Conservation (phyloP, 1,139 yeast species). For the Geotrichum fermentans region DNA sequence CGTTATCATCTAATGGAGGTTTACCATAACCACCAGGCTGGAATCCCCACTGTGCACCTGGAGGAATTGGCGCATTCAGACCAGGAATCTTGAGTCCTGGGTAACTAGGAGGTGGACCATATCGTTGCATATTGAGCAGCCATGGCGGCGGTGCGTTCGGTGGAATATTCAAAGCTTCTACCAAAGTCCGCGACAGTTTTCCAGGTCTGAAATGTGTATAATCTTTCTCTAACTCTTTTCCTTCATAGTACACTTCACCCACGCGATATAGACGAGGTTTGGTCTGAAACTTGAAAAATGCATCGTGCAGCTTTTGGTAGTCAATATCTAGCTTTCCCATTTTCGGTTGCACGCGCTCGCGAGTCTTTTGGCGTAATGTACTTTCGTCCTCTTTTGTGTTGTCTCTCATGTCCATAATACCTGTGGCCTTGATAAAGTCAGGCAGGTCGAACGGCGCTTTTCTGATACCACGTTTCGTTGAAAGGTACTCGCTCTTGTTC, state of each 20-base stretch:
- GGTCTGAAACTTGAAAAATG: slow-evolving; percentile 76
- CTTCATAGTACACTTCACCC: slow-evolving; percentile 82
- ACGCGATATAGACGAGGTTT: slow-evolving; percentile 62
- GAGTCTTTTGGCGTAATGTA: slow-evolving; percentile 65
- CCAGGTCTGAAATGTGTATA: slow-evolving; percentile 59
- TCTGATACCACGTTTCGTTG: slow-evolving; percentile 66
- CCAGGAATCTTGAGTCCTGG: slow-evolving; percentile 59
- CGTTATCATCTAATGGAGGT: slow-evolving; percentile 37
- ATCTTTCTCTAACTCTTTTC: slow-evolving; percentile 55
- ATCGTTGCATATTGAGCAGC: slow-evolving; percentile 62
- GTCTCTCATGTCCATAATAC: slow-evolving; percentile 82
- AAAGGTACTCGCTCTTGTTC: slow-evolving; percentile 69
- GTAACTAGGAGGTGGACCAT: slow-evolving; percentile 87
- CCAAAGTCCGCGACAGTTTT: slow-evolving; percentile 51
- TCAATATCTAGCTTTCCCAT: slow-evolving; percentile 85
- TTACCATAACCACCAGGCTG: slow-evolving; percentile 44
- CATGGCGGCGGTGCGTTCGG: slow-evolving; percentile 73
- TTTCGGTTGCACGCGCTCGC: slow-evolving; percentile 87
- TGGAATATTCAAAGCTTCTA: slow-evolving; percentile 66
- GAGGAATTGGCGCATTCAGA: slow-evolving; percentile 42
- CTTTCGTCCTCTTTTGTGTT: slow-evolving; percentile 47
- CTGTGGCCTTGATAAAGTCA: slow-evolving; percentile 71
- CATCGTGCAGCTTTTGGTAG: slow-evolving; percentile 74
- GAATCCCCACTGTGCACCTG: slow-evolving; percentile 40
- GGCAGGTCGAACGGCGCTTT: slow-evolving; percentile 76